A percentile compares a stretch with the other conserved stretches of the same genome.
These are phyloP conservation scores for Phascolomyces articulosus DNA, from an alignment of 371 early-diverging fungal genomes.

Conservation along the genomic window DNA sequence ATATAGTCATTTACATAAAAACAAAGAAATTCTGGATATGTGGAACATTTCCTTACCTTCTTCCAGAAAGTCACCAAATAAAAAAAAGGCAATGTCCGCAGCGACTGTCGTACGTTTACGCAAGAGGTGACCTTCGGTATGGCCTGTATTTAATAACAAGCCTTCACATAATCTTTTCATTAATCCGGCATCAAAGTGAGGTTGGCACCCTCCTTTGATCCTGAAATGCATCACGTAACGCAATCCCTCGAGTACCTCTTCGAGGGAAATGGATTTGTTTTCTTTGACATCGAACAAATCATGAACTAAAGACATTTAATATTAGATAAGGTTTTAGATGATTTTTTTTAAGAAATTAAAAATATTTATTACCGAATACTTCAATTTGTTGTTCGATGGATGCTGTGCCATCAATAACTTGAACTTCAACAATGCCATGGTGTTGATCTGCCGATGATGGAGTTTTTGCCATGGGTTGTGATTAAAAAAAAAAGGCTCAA, in stretches of 20 bases:
- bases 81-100: slow-evolving; percentile 84
- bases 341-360: slow-evolving; percentile 27
- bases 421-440: slow-evolving; percentile 42
- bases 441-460: slow-evolving; percentile 4
- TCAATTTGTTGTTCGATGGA: slow-evolving; percentile 86
- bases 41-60: slow-evolving; percentile 55
- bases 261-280: slow-evolving; percentile 75
- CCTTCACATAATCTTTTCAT: slow-evolving; percentile 89
- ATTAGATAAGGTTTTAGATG: neutral
- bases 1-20: no score
- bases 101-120: slow-evolving; percentile 70
- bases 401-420: slow-evolving; percentile 62
- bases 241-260: slow-evolving; percentile 87
- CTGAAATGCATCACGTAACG: slow-evolving; percentile 95
- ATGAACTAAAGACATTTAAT: slow-evolving; percentile 39
- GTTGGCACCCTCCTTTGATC: slow-evolving; percentile 83
- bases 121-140: slow-evolving; percentile 66
- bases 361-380: slow-evolving; percentile 74
- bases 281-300: slow-evolving; percentile 71
- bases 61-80: slow-evolving; percentile 94
- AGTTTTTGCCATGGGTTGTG: slow-evolving; percentile 7
- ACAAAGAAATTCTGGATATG: neutral
- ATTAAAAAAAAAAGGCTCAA: neutral
- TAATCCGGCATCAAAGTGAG: slow-evolving; percentile 75
- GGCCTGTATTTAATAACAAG: slow-evolving; percentile 77